Evolutionary conservation across 257 asterid genomes (phyloP).

Genomic region (Scutellaria minor): DNA sequence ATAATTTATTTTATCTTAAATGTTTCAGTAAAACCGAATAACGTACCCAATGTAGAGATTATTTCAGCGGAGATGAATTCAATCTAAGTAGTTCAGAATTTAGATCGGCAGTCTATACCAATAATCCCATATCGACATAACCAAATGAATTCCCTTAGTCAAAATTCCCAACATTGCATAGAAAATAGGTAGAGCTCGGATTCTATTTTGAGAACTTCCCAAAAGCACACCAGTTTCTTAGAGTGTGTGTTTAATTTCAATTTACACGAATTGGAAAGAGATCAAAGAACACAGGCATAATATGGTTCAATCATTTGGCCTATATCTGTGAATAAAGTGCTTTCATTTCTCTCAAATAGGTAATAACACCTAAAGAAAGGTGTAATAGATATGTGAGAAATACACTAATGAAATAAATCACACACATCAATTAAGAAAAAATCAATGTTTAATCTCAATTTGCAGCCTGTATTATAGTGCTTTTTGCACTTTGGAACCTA

Average conservation of each 20-base stretch:
- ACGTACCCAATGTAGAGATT: too few species aligned
- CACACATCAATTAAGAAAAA: neutral
- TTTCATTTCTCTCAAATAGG: neutral
- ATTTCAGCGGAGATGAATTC: too few species aligned
- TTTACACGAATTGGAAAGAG: neutral
- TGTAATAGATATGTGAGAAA: neutral
- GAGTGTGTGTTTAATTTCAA: neutral
- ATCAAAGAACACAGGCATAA: neutral
- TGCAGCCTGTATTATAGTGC: too few species aligned
- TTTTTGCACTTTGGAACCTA: too few species aligned
- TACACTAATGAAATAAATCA: neutral
- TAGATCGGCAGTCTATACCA: too few species aligned
- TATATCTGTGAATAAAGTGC: neutral
- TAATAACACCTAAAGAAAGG: neutral
- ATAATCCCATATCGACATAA: too few species aligned
- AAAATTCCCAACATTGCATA: conserved; percentile 16
- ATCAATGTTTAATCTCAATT: neutral
- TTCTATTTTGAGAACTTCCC: neutral
- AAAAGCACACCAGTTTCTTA: neutral
- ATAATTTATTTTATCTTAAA: neutral
- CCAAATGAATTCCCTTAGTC: neutral
- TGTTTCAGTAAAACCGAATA: neutral
- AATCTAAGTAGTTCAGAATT: too few species aligned
- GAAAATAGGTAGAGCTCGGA: neutral
- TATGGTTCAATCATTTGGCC: neutral